Base-by-base conservation (phyloP, 1,139 yeast species). In the Pichia sp. region DNA sequence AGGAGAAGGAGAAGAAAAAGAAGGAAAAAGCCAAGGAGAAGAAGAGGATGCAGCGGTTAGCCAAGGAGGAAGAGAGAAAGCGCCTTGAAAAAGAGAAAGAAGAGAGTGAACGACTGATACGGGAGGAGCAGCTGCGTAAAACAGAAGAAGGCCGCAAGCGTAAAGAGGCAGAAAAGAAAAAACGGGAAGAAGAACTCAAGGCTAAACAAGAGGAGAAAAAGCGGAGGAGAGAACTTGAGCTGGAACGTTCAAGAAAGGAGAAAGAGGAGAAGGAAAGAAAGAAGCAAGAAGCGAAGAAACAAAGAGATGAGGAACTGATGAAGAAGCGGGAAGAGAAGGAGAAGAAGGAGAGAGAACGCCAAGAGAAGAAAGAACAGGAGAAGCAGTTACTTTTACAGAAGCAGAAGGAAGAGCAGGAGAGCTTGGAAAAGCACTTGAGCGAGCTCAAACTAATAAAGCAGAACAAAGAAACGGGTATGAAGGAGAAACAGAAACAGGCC, bases 11-110 rank as follows among this genome's bases (percentile, higher is more conserved):
- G 65, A 76, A 78, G 59, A 79, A 78, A 58, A 93, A 87, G 61
- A 84, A 81, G 69, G 95, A 89, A 64, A 85, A 84, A 72, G 84
- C 85, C 55, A 84, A 85, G 67, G 95, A 88, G 63, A 87, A 87
- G 77, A 87, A 87, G 67, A 77, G 86, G 30, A 76, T 79, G 46
- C 84, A 79, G 60, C 87, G 84, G 65, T 75, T 76, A 52, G 90
- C 88, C 24, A 86, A 84, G 62, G 96, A 89, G 65, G 92, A 87
- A 61, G 95, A 87, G 67, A 76, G 80, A 51, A 75, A 74, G 51
- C 75, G 75, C 56, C 79, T 78, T 60, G 90, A 84, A 63, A 85
- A 79, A 48, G 89, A 83, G 58, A 78, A 78, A 57, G 83, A 81
- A 58, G 86, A 82, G 60, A 84, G 77, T 55, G 84, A 80, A 63